phyloP scores from a whole-genome alignment of 768 basidiomycete genomes.

The Boletus pseudo-olivaceus region DNA sequence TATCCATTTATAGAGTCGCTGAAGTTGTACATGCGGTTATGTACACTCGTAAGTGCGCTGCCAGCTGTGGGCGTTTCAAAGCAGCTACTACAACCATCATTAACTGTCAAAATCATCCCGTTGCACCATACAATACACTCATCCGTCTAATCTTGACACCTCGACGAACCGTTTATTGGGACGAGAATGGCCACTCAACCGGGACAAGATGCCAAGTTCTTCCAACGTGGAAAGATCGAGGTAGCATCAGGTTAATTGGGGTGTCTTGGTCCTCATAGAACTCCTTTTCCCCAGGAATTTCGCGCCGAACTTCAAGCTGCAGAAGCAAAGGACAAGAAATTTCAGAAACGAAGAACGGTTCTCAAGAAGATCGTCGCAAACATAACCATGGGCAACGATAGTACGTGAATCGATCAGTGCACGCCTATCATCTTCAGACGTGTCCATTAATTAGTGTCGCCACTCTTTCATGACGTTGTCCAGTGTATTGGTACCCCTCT shows the following conservation, averaged over 20 bases:
- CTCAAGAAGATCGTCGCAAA: constrained; percentile 98
- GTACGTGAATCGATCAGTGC: constrained; percentile 49
- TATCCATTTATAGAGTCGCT: too few species aligned
- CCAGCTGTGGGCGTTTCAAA: background rate
- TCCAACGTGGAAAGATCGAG: constrained; percentile 89
- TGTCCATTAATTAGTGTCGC: constrained; percentile 63
- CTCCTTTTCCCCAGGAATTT: constrained; percentile 59
- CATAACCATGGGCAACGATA: constrained; percentile 99
- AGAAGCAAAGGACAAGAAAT: constrained; percentile 96
- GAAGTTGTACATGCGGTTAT: background rate
- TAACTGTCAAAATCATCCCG: background rate
- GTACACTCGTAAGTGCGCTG: background rate
- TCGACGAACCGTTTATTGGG: background rate
- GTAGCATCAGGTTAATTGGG: constrained; percentile 35
- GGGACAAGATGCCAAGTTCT: constrained; percentile 90
- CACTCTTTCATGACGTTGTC: constrained; percentile 92
- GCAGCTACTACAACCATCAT: background rate
- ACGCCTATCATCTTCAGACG: constrained; percentile 15
- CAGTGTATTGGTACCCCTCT: constrained; percentile 93
- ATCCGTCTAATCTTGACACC: background rate
- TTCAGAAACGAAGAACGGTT: constrained; percentile 85
- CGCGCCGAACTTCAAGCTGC: constrained; percentile 88
- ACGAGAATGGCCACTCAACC: constrained; percentile 46
- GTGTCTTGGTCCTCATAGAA: constrained; percentile 9
- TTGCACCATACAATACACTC: background rate